Conservation (phyloP, 257 asterid species). For the Verbena officinalis region DNA sequence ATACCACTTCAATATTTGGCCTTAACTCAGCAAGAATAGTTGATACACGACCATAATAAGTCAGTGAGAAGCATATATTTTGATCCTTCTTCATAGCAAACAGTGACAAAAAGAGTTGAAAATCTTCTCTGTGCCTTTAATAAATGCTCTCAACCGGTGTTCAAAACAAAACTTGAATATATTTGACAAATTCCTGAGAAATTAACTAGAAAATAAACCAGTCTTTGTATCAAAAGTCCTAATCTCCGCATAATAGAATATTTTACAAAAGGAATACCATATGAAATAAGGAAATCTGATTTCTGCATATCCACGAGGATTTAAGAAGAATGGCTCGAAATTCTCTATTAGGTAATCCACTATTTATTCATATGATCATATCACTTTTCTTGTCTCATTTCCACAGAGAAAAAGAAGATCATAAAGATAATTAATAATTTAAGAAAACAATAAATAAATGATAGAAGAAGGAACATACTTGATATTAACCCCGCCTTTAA, state of each 20-base stretch:
- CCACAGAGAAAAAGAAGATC: neutral
- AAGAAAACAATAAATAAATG: neutral
- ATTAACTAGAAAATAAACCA: conserved; percentile 16
- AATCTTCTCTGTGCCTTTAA: neutral
- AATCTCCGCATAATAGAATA: conserved; percentile 7
- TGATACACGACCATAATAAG: neutral
- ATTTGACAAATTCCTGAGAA: neutral
- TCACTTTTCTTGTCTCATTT: neutral
- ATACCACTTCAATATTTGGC: neutral
- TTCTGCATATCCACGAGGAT: conserved; percentile 11
- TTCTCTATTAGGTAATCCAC: conserved; percentile 16
- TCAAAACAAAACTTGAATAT: neutral
- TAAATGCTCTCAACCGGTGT: conserved; percentile 9
- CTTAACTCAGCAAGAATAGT: conserved; percentile 1
- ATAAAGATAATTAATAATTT: neutral
- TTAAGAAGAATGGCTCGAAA: neutral
- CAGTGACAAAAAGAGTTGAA: neutral
- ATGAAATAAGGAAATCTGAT: conserved; percentile 1
- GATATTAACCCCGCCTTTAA: conserved; percentile 76
- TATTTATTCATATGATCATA: neutral
- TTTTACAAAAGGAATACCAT: conserved; percentile 13
- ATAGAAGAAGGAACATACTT: conserved; percentile 44
- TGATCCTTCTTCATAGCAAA: conserved; percentile 1
- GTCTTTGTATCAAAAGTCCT: neutral
- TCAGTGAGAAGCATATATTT: neutral